Evolutionary conservation across 305 asterid species (phyloP).

Genomic region (Euphrasia arctica): DNA sequence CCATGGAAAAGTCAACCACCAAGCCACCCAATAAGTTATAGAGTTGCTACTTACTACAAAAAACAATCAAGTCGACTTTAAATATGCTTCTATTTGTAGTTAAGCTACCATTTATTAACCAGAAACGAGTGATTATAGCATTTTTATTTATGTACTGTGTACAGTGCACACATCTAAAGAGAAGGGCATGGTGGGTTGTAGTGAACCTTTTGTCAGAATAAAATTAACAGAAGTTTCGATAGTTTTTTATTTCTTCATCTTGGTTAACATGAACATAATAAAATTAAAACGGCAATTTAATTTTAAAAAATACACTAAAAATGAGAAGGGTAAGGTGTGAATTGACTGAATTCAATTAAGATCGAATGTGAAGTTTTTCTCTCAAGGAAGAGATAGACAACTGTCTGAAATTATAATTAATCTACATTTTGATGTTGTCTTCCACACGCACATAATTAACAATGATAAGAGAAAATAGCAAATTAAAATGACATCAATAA

Average conservation of each 20-base stretch:
- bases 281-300: neutral
- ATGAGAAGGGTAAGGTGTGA: neutral
- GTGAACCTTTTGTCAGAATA: conserved; percentile 2
- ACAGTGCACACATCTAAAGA: neutral
- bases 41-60: neutral
- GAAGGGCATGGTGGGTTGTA: neutral
- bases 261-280: neutral
- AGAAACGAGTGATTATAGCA: neutral
- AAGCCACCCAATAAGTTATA: neutral
- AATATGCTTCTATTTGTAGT: conserved; percentile 6
- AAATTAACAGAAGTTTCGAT: neutral
- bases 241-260: neutral
- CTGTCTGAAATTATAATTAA: neutral
- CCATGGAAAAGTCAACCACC: conserved; percentile 1
- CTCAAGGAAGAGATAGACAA: conserved; percentile 4
- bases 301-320: neutral
- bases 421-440: neutral
- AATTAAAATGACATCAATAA: conserved; percentile 10
- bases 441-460: conserved; percentile 3
- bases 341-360: neutral
- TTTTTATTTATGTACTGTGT: neutral
- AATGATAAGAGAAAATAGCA: conserved; percentile 5
- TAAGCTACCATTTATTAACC: conserved; percentile 3
- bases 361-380: neutral
- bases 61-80: conserved; percentile 5